Evolutionary conservation across 176 grass and related monocot genomes (phyloP).

Genomic region (Avena atlantica): DNA sequence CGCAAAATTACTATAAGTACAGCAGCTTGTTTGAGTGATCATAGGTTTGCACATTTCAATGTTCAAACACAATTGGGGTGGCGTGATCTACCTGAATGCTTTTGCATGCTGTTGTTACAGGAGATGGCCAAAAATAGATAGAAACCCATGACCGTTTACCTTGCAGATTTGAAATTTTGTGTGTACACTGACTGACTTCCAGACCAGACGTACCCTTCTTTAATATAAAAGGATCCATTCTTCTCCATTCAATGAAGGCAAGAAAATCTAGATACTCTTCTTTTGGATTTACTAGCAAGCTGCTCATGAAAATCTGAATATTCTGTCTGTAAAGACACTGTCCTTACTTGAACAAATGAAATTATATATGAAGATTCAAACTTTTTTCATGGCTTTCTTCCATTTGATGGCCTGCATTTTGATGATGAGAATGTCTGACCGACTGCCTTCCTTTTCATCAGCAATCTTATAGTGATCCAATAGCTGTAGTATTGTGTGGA

Average conservation of each 20-base stretch:
- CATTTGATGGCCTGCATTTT: slow-evolving; percentile 26
- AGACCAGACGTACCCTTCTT: background rate
- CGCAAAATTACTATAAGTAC: background rate
- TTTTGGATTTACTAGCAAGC: slow-evolving; percentile 22
- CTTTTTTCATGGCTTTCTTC: background rate
- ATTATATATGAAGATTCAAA: background rate
- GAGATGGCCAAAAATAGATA: background rate
- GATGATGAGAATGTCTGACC: background rate
- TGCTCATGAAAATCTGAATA: slow-evolving; percentile 19
- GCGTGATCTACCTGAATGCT: background rate
- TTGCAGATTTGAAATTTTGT: background rate
- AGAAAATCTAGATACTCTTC: background rate
- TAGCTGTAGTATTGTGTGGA: background rate
- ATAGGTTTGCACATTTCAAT: slow-evolving; percentile 5
- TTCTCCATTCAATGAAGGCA: background rate
- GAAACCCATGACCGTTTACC: background rate
- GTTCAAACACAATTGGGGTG: background rate
- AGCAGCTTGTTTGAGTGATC: background rate
- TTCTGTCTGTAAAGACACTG: background rate
- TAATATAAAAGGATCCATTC: background rate
- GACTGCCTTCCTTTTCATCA: slow-evolving; percentile 33
- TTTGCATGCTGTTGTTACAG: background rate
- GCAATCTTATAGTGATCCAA: background rate
- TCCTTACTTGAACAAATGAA: background rate
- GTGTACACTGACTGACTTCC: background rate